A percentile compares a stretch with the other conserved stretches of the same genome.
phyloP scores from a whole-genome alignment of 2,329 filamentous ascomycete species.

The Hypocreales sp. region DNA sequence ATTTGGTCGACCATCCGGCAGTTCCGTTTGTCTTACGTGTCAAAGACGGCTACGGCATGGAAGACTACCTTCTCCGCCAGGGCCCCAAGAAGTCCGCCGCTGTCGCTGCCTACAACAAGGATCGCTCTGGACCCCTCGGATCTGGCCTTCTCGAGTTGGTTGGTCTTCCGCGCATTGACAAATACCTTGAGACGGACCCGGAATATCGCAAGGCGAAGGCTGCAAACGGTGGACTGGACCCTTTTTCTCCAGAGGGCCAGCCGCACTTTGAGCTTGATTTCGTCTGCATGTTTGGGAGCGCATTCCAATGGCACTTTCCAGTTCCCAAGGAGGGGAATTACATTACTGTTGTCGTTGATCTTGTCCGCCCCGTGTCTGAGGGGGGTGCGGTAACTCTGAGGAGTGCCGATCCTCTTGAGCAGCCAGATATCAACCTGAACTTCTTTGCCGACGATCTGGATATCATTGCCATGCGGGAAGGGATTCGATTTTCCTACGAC shows the following conservation, averaged over 20 bases:
- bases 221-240: conserved; percentile 29
- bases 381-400: conserved; percentile 38
- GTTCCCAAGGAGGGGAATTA: conserved; percentile 26
- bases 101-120: conserved; percentile 18
- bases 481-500: conserved; percentile 39
- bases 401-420: conserved; percentile 38
- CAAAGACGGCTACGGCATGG: conserved; percentile 23
- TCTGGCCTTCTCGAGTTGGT: conserved; percentile 32
- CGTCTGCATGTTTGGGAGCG: conserved; percentile 36
- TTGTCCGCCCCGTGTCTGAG: conserved; percentile 23
- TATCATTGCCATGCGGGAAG: conserved; percentile 42
- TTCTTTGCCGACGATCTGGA: conserved; percentile 40
- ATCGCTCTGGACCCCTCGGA: conserved; percentile 22
- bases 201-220: conserved; percentile 28
- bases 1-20: conserved; percentile 47
- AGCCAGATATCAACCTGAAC: conserved; percentile 44
- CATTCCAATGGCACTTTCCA: conserved; percentile 32
- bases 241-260: conserved; percentile 39
- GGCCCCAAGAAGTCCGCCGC: conserved; percentile 17
- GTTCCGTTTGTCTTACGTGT: conserved; percentile 32
- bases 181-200: conserved; percentile 29
- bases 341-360: conserved; percentile 38
- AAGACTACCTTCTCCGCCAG: conserved; percentile 23
- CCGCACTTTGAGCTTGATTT: conserved; percentile 50
- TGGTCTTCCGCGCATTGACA: conserved; percentile 41